Percentiles rank a stretch among this genome's conserved stretches.
phyloP scores from a whole-genome alignment of 768 basidiomycete species.

The Astraeus odoratus region DNA sequence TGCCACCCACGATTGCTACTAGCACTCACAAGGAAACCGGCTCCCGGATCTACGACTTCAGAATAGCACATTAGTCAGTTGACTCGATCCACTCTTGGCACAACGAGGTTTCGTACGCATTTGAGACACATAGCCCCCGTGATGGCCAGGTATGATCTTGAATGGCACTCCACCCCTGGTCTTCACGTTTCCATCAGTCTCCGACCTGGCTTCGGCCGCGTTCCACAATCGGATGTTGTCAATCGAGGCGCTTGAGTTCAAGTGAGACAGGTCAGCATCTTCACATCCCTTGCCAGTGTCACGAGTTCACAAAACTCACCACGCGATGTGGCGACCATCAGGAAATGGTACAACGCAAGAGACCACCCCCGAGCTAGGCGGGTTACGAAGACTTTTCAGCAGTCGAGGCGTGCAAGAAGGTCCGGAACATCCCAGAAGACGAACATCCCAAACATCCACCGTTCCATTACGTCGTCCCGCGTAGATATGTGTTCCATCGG shows the following conservation, averaged over 20 bases:
- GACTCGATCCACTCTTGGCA: slow-evolving; percentile 13
- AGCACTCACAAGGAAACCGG: no score
- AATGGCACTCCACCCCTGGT: slow-evolving; percentile 72
- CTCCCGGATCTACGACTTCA: slow-evolving; percentile 84
- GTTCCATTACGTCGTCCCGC: slow-evolving; percentile 88
- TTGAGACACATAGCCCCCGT: slow-evolving; percentile 89
- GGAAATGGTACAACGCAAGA: slow-evolving; percentile 90
- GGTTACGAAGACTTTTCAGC: slow-evolving; percentile 79
- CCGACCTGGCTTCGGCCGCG: slow-evolving; percentile 68
- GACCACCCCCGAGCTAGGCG: slow-evolving; percentile 82
- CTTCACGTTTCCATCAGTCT: slow-evolving; percentile 56
- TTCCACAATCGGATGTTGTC: slow-evolving; percentile 96
- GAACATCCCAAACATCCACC: slow-evolving; percentile 91
- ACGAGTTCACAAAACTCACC: slow-evolving; percentile 43
- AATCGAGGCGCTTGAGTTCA: slow-evolving; percentile 61
- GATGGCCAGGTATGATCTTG: slow-evolving; percentile 94
- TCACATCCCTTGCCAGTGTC: slow-evolving; percentile 12
- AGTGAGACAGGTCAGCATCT: slow-evolving; percentile 10
- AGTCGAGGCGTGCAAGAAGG: slow-evolving; percentile 64
- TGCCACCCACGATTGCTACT: no score
- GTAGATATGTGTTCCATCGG: slow-evolving; percentile 80
- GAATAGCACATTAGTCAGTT: slow-evolving; percentile 14
- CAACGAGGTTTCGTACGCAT: slow-evolving; percentile 56
- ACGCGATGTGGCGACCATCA: slow-evolving; percentile 85
- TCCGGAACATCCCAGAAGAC: slow-evolving; percentile 63